phyloP scores from a whole-genome alignment of 2,329 filamentous ascomycete species.

The Aspergillus pseudoviridinutans region DNA sequence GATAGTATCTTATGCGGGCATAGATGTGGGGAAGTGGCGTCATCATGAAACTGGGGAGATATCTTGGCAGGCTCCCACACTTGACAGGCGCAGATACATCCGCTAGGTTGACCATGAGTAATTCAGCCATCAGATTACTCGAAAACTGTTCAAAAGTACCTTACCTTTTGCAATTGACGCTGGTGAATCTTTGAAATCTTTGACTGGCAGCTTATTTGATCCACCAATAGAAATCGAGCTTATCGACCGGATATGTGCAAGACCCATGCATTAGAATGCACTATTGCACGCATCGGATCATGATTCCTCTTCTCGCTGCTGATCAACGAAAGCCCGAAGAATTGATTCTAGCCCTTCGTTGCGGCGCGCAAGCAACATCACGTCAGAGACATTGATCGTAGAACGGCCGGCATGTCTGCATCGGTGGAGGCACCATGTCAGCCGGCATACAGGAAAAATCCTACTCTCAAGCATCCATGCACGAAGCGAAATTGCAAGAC shows the following conservation, averaged over 20 bases:
- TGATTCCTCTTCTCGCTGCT: conserved; percentile 23
- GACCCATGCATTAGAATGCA: neutral
- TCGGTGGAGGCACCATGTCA: conserved; percentile 29
- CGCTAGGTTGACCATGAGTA: neutral
- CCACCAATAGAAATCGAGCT: neutral
- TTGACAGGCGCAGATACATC: neutral
- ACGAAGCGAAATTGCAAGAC: neutral
- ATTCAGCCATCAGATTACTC: neutral
- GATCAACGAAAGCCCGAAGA: conserved; percentile 47
- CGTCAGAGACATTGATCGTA: conserved; percentile 79
- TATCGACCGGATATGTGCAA: neutral
- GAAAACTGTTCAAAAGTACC: neutral
- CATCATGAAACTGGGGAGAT: neutral
- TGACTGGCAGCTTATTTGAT: neutral
- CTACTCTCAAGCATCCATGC: neutral
- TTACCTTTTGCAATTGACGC: neutral
- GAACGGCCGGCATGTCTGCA: conserved; percentile 73
- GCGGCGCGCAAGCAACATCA: conserved; percentile 77
- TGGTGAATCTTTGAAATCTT: neutral
- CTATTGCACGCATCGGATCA: conserved; percentile 7
- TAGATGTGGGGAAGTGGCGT: neutral
- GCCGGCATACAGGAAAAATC: neutral
- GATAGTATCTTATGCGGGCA: neutral
- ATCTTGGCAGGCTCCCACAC: neutral
- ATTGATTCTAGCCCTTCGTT: conserved; percentile 81